Evolutionary conservation across 2,329 filamentous ascomycete species (phyloP).

Genomic region (Venturia asperata): DNA sequence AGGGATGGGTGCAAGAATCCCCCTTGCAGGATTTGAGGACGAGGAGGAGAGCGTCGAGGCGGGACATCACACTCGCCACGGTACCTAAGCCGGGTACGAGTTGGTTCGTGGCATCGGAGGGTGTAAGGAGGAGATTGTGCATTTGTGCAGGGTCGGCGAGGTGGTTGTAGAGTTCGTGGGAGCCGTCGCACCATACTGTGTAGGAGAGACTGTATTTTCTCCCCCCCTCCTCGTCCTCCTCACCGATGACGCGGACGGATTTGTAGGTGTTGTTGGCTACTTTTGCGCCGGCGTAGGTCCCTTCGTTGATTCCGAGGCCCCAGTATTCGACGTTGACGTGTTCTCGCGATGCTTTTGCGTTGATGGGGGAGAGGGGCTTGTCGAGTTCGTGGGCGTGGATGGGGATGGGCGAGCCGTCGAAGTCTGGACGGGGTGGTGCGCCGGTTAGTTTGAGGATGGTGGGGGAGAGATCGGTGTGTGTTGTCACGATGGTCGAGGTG

Average conservation of each 20-base stretch:
- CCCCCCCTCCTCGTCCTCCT: too few species aligned
- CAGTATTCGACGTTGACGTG: constrained; percentile 38
- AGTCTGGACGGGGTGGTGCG: constrained; percentile 26
- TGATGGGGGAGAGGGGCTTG: too few species aligned
- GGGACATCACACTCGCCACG: constrained; percentile 16
- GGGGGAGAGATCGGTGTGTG: constrained; percentile 36
- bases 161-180: constrained; percentile 18
- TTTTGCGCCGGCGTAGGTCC: neutral
- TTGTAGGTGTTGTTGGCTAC: constrained; percentile 13
- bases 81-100: neutral
- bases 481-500: constrained; percentile 31
- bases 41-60: constrained; percentile 30
- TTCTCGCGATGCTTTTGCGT: constrained; percentile 24
- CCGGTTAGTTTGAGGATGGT: constrained; percentile 32
- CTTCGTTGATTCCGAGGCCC: constrained; percentile 24
- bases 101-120: neutral
- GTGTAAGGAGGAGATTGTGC: constrained; percentile 3
- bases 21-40: constrained; percentile 31
- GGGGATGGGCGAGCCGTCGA: constrained; percentile 34
- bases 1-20: constrained; percentile 27
- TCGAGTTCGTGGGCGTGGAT: constrained; percentile 23
- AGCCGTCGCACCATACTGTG: constrained; percentile 15
- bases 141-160: constrained; percentile 7
- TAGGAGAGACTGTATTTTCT: constrained; percentile 16
- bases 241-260: constrained; percentile 14